Evolutionary conservation across 805 yeast genomes (phyloP).

Genomic region (Ogataea ramenticola): DNA sequence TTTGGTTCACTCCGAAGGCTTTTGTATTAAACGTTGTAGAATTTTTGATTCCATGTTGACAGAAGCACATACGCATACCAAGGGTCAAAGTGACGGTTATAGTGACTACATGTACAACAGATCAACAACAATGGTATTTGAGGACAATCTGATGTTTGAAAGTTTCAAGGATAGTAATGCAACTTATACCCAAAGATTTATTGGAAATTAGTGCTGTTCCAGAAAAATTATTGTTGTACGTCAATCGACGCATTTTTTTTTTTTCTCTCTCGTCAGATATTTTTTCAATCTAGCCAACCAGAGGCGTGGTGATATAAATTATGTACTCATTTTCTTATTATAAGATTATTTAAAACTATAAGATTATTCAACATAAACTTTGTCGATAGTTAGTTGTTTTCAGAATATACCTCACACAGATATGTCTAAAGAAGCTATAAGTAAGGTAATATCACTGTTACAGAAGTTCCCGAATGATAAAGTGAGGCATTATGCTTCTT

Average conservation of each 20-base stretch:
- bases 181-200: not conserved
- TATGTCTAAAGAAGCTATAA: conserved; percentile 26
- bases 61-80: not conserved
- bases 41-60: not conserved
- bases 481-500: conserved; percentile 60
- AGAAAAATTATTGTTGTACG: no score
- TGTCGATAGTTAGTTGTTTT: no score
- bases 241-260: not conserved
- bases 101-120: not conserved
- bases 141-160: not conserved
- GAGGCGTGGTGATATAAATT: not conserved
- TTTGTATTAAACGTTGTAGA: not conserved
- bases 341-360: no score
- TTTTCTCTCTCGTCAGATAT: not conserved
- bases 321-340: not conserved
- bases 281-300: not conserved
- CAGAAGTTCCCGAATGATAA: conserved; percentile 65
- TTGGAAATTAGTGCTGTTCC: not conserved
- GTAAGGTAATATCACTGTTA: conserved; percentile 48
- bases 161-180: not conserved
- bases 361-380: no score
- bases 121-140: not conserved
- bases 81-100: not conserved
- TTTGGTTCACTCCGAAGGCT: not conserved
- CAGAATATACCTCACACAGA: not conserved